These are phyloP conservation scores for Podospora pseudopauciseta DNA, from an alignment of 495 filamentous ascomycete species.

Conservation along the genomic window DNA sequence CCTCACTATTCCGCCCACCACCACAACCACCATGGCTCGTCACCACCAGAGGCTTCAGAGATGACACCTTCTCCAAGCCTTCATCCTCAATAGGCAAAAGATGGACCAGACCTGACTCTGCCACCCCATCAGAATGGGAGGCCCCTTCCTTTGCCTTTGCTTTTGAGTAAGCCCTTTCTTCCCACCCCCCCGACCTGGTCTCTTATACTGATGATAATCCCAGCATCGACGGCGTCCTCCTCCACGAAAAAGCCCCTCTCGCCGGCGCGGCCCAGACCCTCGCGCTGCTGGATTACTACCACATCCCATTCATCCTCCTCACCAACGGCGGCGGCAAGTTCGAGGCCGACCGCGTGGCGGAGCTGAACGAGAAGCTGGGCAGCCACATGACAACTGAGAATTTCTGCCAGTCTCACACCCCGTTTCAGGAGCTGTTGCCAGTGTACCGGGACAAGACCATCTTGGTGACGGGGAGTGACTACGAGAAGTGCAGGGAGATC, in stretches of 20 bases:
- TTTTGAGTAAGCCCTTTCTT: slow-evolving; percentile 32
- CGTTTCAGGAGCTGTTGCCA: slow-evolving; percentile 62
- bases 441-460: slow-evolving; percentile 62
- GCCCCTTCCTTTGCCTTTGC: slow-evolving; percentile 35
- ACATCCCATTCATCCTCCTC: slow-evolving; percentile 82
- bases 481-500: slow-evolving; percentile 69
- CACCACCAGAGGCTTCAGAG: neutral
- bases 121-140: neutral
- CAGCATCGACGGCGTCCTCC: slow-evolving; percentile 93
- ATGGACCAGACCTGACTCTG: neutral
- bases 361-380: slow-evolving; percentile 73
- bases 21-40: neutral
- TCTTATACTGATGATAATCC: slow-evolving; percentile 2
- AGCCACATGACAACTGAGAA: slow-evolving; percentile 73
- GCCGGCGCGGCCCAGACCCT: slow-evolving; percentile 77
- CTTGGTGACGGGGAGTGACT: slow-evolving; percentile 77
- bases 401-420: slow-evolving; percentile 92
- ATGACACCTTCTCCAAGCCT: neutral
- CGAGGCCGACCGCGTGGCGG: slow-evolving; percentile 78
- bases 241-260: slow-evolving; percentile 76
- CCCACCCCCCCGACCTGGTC: neutral
- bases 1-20: neutral
- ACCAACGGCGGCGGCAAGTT: slow-evolving; percentile 93
- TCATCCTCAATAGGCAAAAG: neutral
- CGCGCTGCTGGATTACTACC: slow-evolving; percentile 60